A percentile compares a stretch with the other conserved stretches of the same genome.
These are phyloP conservation scores for Reutealis trisperma DNA, from an alignment of 345 rosid genomes.

Conservation along the genomic window DNA sequence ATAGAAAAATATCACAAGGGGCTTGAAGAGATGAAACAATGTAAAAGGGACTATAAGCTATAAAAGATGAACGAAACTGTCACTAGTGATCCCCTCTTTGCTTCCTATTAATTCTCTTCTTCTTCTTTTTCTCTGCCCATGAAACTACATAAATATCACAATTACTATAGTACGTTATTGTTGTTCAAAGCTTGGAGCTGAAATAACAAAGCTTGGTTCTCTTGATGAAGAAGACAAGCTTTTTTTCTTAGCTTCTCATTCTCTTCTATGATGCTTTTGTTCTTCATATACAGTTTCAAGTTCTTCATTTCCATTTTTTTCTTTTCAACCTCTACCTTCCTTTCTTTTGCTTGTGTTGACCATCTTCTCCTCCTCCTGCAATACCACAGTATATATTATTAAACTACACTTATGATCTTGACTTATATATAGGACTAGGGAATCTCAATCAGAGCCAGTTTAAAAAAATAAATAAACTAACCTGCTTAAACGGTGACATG, in stretches of 20 bases:
- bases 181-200: conserved; percentile 38
- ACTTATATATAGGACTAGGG: too few relatives aligned
- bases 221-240: conserved; percentile 68
- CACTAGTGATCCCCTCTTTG: too few relatives aligned
- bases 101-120: too few relatives aligned
- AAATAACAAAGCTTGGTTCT: conserved; percentile 60
- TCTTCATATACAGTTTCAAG: conserved; percentile 64
- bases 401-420: not conserved
- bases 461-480: conserved; percentile 15
- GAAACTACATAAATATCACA: too few relatives aligned
- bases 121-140: too few relatives aligned
- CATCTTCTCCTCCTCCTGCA: conserved; percentile 38
- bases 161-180: too few relatives aligned
- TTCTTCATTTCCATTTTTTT: conserved; percentile 56
- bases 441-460: not conserved
- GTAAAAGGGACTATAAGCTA: too few relatives aligned
- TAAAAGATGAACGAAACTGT: too few relatives aligned
- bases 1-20: too few relatives aligned
- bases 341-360: conserved; percentile 27
- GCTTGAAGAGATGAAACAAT: too few relatives aligned
- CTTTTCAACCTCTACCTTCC: conserved; percentile 13
- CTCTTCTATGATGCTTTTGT: conserved; percentile 61
- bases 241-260: conserved; percentile 66
- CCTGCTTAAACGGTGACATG: conserved; percentile 28
- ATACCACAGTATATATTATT: not conserved